These are phyloP conservation scores for Aspergillus awamori DNA, from an alignment of 2,329 filamentous ascomycete species.

Conservation along the genomic window DNA sequence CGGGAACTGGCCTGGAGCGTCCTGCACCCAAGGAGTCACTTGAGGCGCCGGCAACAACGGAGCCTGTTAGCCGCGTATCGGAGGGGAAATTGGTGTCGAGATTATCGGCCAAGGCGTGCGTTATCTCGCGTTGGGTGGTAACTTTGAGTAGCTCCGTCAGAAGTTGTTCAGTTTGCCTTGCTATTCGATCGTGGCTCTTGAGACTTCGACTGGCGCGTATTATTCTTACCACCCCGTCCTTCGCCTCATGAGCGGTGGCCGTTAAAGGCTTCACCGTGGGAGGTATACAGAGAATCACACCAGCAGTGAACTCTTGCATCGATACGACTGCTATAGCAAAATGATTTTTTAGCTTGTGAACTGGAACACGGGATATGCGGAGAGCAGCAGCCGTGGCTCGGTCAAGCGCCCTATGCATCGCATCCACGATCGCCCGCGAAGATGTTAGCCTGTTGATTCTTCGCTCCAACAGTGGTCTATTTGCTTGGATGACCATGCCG, in stretches of 20 bases:
- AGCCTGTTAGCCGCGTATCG: background rate
- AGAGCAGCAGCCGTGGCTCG: slow-evolving; percentile 2
- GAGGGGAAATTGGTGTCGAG: background rate
- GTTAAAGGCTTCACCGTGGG: background rate
- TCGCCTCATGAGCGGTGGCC: background rate
- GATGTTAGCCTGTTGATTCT: background rate
- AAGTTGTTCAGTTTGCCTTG: slow-evolving; percentile 1
- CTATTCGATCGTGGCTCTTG: background rate
- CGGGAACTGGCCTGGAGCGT: background rate
- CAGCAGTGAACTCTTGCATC: slow-evolving; percentile 1
- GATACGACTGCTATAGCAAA: slow-evolving; percentile 1
- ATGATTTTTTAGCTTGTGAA: background rate
- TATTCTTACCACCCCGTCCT: slow-evolving; percentile 3
- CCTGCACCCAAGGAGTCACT: background rate
- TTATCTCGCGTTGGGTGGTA: background rate
- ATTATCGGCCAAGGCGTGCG: background rate
- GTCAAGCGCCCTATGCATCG: background rate
- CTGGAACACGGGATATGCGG: background rate
- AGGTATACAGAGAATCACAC: slow-evolving; percentile 3
- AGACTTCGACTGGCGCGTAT: background rate
- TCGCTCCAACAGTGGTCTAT: background rate
- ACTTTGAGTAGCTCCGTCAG: background rate
- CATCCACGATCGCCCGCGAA: background rate
- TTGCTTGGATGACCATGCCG: background rate
- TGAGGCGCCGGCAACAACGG: too few relatives aligned